Percentiles rank a stretch among this genome's conserved stretches.
Evolutionary conservation across 768 basidiomycete species (phyloP).

Genomic region (Boletus subcaerulescens): DNA sequence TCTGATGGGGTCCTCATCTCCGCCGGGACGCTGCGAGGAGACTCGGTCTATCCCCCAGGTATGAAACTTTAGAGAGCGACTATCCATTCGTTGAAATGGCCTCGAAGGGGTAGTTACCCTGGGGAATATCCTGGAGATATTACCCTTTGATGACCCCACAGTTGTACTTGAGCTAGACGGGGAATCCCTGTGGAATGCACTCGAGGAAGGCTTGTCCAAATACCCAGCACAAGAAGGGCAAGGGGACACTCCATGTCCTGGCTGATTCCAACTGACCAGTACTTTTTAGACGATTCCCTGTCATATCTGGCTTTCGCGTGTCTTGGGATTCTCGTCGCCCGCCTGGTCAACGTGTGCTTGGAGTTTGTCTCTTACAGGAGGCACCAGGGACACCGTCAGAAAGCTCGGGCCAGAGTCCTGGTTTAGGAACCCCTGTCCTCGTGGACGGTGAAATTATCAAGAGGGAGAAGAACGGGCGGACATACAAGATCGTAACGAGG

Average conservation of each 20-base stretch:
- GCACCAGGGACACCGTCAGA: constrained; percentile 17
- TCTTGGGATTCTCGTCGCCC: constrained; percentile 81
- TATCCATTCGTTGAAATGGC: background rate
- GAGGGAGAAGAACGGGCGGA: constrained; percentile 49
- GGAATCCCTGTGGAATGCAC: constrained; percentile 69
- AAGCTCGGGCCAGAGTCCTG: constrained; percentile 17
- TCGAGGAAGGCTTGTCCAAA: constrained; percentile 69
- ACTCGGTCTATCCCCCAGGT: constrained; percentile 84
- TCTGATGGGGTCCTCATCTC: constrained; percentile 81
- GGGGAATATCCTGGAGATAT: constrained; percentile 83
- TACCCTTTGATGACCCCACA: constrained; percentile 85
- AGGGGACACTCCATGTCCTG: constrained; percentile 12
- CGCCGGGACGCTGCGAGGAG: constrained; percentile 83
- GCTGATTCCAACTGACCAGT: background rate
- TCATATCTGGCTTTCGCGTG: constrained; percentile 80
- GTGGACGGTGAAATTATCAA: constrained; percentile 53
- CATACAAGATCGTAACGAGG: constrained; percentile 80
- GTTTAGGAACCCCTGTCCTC: constrained; percentile 30
- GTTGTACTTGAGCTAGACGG: constrained; percentile 83
- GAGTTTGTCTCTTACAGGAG: constrained; percentile 59
- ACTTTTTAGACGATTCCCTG: constrained; percentile 72
- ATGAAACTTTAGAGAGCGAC: background rate
- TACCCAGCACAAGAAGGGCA: constrained; percentile 94
- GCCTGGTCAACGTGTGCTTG: constrained; percentile 69
- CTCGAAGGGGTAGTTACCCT: constrained; percentile 66